Evolutionary conservation across 352 stramenopile genomes (phyloP).

Genomic region (Halophytophthora batemanensis): DNA sequence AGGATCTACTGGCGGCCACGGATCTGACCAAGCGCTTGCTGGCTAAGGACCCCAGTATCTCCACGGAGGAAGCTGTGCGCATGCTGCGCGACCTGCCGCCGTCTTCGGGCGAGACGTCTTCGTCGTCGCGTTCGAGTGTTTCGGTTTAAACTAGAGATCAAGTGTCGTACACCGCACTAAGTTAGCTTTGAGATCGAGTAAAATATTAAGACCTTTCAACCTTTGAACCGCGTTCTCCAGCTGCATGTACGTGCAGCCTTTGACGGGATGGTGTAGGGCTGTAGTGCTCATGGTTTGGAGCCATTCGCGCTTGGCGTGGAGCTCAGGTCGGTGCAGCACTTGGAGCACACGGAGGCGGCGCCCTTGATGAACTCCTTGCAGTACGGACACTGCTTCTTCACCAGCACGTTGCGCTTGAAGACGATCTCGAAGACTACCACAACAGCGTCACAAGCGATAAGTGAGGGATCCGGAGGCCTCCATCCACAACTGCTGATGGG

Average conservation of each 20-base stretch:
- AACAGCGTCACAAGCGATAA: not conserved
- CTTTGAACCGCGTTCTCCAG: too few relatives aligned
- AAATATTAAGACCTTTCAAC: too few relatives aligned
- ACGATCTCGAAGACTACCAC: conserved; percentile 35
- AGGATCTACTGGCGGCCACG: conserved; percentile 36
- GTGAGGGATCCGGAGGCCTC: not conserved
- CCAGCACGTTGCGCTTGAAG: conserved; percentile 37
- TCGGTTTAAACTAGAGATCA: too few relatives aligned
- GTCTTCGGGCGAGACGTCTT: conserved; percentile 3
- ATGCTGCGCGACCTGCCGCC: conserved; percentile 17
- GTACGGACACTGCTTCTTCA: conserved; percentile 43
- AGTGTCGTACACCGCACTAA: too few relatives aligned
- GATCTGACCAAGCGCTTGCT: conserved; percentile 41
- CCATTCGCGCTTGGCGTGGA: too few relatives aligned
- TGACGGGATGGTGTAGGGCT: too few relatives aligned
- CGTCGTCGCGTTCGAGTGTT: too few relatives aligned
- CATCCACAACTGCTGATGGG: too few relatives aligned
- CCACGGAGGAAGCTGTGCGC: conserved; percentile 23
- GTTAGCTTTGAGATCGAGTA: too few relatives aligned
- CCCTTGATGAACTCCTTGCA: conserved; percentile 57
- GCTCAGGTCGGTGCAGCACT: too few relatives aligned
- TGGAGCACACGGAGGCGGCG: conserved; percentile 13
- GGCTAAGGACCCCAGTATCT: conserved; percentile 13
- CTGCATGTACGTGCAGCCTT: too few relatives aligned
- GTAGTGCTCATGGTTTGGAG: too few relatives aligned